Evolutionary conservation across 306 rosid species (phyloP).

Genomic region (Clitoria ternatea): DNA sequence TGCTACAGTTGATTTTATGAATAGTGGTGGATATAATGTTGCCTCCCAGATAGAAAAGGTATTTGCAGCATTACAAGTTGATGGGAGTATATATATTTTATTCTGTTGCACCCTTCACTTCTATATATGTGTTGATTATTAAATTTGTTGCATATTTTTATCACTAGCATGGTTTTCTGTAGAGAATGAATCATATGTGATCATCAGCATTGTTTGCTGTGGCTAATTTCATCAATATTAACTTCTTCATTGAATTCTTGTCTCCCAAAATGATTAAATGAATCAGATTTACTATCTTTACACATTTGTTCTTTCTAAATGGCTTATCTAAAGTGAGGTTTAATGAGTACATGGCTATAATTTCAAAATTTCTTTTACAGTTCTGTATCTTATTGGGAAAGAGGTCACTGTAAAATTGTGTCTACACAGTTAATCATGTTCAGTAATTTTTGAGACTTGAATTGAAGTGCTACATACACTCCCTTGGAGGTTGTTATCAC

Average conservation of each 20-base stretch:
- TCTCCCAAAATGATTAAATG: not conserved
- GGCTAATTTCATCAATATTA: not conserved
- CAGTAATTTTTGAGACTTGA: not conserved
- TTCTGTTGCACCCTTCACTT: not conserved
- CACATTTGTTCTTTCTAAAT: not conserved
- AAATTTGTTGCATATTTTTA: not conserved
- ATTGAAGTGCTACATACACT: not conserved
- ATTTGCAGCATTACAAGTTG: conserved; percentile 7
- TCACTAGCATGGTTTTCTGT: not conserved
- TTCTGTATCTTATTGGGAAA: not conserved
- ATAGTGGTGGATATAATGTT: conserved; percentile 71
- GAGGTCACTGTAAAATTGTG: not conserved
- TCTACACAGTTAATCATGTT: not conserved
- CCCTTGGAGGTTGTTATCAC: not conserved
- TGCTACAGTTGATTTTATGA: conserved; percentile 65
- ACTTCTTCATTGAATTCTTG: not conserved
- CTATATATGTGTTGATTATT: not conserved
- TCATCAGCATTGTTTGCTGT: not conserved
- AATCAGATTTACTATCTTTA: not conserved
- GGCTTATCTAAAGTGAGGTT: not conserved
- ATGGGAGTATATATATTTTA: no score
- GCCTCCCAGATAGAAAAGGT: conserved; percentile 52
- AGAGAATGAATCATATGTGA: not conserved
- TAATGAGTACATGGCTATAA: not conserved
- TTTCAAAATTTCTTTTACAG: not conserved